Evolutionary conservation across 2,329 filamentous ascomycete genomes (phyloP).

Genomic region (Zymoseptoria pseudotritici): DNA sequence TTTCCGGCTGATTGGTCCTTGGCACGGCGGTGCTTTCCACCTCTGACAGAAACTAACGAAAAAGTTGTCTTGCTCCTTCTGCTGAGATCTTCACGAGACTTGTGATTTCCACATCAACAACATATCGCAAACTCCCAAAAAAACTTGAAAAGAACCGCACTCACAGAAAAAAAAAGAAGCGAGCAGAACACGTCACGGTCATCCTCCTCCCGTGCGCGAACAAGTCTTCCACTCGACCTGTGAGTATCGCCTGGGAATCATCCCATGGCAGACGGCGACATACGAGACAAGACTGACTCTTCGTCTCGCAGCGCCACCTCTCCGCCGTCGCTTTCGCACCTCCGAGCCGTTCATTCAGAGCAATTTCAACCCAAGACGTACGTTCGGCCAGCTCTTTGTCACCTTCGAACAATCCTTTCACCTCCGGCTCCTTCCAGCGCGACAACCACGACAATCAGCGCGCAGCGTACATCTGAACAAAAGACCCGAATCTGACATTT

Average conservation of each 20-base stretch:
- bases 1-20: too few relatives aligned
- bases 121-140: too few relatives aligned
- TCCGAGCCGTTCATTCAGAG: background rate
- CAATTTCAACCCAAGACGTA: constrained; percentile 6
- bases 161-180: too few relatives aligned
- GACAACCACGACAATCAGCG: constrained; percentile 6
- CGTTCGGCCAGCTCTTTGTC: constrained; percentile 5
- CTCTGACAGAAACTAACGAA: too few relatives aligned
- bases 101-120: too few relatives aligned
- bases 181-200: too few relatives aligned
- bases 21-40: too few relatives aligned
- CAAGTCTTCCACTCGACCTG: background rate
- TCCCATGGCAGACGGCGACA: constrained; percentile 1
- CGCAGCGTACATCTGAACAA: background rate
- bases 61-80: too few relatives aligned
- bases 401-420: constrained; percentile 1
- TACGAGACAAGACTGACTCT: background rate
- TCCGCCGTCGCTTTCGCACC: background rate
- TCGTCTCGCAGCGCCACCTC: constrained; percentile 3
- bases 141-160: too few relatives aligned
- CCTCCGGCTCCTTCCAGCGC: constrained; percentile 5
- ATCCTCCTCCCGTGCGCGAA: background rate
- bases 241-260: constrained; percentile 1
- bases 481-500: constrained; percentile 8
- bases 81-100: too few relatives aligned